Evolutionary conservation across 129 eudicot species (phyloP).

Genomic region (Ambrosia artemisiifolia): DNA sequence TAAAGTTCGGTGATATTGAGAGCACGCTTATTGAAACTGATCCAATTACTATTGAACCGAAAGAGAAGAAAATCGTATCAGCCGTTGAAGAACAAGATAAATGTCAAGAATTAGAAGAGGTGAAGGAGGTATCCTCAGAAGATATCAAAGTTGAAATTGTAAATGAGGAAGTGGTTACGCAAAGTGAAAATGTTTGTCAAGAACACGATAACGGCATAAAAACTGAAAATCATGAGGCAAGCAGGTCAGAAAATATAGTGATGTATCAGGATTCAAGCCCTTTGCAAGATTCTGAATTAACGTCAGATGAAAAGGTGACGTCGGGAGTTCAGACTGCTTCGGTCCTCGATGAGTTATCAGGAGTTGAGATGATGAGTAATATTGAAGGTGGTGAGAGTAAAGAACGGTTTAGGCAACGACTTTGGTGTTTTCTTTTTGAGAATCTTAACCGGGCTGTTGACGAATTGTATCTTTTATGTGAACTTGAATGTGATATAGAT

Average conservation of each 20-base stretch:
- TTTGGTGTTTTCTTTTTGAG: conserved; percentile 95
- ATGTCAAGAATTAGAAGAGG: conserved; percentile 38
- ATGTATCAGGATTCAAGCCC: conserved; percentile 25
- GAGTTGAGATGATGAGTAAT: conserved; percentile 35
- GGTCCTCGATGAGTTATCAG: conserved; percentile 33
- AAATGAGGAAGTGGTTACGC: conserved; percentile 37
- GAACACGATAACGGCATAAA: conserved; percentile 16
- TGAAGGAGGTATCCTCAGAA: conserved; percentile 50
- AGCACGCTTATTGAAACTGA: conserved; percentile 29
- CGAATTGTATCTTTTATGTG: conserved; percentile 90
- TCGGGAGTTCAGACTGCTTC: conserved; percentile 12
- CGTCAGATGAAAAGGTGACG: conserved; percentile 24
- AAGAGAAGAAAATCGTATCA: conserved; percentile 30
- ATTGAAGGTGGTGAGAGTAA: conserved; percentile 71
- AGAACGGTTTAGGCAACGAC: conserved; percentile 92
- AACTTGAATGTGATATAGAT: conserved; percentile 87
- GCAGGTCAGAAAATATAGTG: conserved; percentile 26
- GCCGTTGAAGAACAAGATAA: conserved; percentile 22
- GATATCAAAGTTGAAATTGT: conserved; percentile 37
- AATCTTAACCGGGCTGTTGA: conserved; percentile 90
- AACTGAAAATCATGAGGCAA: conserved; percentile 29
- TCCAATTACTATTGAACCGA: conserved; percentile 27
- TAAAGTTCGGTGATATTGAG: conserved; percentile 48
- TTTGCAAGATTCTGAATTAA: conserved; percentile 24
- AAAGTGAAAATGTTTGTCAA: conserved; percentile 22